Evolutionary conservation across 345 rosid genomes (phyloP).

Genomic region (Eucalyptus globulus): DNA sequence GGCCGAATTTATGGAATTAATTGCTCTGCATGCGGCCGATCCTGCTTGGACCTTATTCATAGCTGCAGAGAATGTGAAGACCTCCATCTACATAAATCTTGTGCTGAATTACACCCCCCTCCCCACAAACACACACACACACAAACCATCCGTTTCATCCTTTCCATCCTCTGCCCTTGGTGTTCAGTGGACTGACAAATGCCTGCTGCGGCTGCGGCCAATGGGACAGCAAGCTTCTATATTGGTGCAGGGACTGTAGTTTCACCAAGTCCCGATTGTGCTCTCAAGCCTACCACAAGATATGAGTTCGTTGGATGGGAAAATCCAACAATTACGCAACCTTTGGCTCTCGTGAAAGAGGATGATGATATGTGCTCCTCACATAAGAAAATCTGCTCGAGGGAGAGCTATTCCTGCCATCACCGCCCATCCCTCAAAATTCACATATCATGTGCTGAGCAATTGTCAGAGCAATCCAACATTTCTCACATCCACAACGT

Average conservation of each 20-base stretch:
- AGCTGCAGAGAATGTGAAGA: neutral
- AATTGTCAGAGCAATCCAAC: neutral
- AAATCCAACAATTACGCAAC: neutral
- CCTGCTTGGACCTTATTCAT: neutral
- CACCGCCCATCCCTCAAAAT: neutral
- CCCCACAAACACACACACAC: no score
- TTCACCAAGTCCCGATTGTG: neutral
- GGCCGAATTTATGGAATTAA: neutral
- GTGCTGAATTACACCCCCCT: neutral
- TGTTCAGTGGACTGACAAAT: neutral
- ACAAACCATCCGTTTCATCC: neutral
- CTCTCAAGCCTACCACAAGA: neutral
- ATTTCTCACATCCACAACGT: neutral
- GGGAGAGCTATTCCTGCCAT: neutral
- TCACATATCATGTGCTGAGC: neutral
- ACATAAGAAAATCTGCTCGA: neutral
- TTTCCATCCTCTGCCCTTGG: neutral
- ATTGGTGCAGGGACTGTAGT: neutral
- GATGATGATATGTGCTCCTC: neutral
- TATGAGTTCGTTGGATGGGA: neutral
- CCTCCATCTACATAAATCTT: neutral
- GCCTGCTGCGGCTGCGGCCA: neutral
- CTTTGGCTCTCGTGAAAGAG: neutral
- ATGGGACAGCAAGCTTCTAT: neutral
- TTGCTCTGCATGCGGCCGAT: neutral